Conservation (phyloP, 768 basidiomycete species). For the Macrocybe gigantea region DNA sequence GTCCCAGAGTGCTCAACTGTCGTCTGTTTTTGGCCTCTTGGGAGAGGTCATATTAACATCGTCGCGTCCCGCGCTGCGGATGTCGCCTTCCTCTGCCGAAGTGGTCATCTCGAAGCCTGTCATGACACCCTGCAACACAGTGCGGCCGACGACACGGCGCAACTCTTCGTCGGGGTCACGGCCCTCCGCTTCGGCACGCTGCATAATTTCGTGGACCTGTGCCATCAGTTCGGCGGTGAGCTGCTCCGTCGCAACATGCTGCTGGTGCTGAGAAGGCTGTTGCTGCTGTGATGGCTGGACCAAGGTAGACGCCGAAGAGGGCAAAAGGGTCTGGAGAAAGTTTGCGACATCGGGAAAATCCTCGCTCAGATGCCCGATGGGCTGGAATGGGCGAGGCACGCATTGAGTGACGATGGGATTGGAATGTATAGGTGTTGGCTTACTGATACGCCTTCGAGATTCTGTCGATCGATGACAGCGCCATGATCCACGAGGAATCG, state of each 20-base stretch:
- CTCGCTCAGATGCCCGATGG: conserved; percentile 61
- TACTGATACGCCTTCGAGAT: conserved; percentile 74
- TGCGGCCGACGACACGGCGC: conserved; percentile 51
- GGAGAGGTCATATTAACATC: conserved; percentile 21
- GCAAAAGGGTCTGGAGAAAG: conserved; percentile 44
- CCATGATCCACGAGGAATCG: conserved; percentile 75
- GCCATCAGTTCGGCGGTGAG: conserved; percentile 64
- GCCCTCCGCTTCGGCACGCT: conserved; percentile 46
- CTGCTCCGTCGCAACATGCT: conserved; percentile 63
- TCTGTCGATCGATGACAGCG: conserved; percentile 54
- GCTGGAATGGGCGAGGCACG: conserved; percentile 32
- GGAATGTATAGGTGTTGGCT: conserved; percentile 17
- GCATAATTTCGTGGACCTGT: conserved; percentile 63
- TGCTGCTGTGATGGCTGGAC: conserved; percentile 9
- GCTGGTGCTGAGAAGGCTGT: conserved; percentile 56
- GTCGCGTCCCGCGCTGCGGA: conserved; percentile 17
- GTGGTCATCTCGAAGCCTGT: conserved; percentile 51
- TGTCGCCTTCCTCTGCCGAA: conserved; percentile 11
- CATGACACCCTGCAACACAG: conserved; percentile 62
- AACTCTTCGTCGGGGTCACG: conserved; percentile 66
- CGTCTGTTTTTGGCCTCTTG: conserved; percentile 29
- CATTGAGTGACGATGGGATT: not conserved
- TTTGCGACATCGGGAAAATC: conserved; percentile 66
- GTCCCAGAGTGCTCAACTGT: not conserved
- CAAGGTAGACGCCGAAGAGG: conserved; percentile 14